Base-by-base conservation (phyloP, 225 moss, liverwort and hornwort species). In the Lunularia cruciata region DNA sequence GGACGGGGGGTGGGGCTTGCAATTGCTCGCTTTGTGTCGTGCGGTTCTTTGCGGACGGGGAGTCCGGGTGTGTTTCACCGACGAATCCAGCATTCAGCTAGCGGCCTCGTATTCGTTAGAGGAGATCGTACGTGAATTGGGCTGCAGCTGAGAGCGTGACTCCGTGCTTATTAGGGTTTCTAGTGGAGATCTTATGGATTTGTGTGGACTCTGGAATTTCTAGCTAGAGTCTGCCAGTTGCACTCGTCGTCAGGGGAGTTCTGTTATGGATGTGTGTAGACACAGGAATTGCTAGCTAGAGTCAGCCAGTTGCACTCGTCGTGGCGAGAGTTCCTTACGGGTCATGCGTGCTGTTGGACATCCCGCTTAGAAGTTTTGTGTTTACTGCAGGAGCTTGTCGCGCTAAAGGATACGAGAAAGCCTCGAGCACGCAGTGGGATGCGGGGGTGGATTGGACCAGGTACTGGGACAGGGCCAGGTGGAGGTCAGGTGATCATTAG, bases 381-480 rank as follows among this genome's bases (percentile, higher is more conserved):
- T 30, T 30, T 43, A 52, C 26, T 69, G 38, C 47, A 32, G 59
- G 38, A 60, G 40, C 33, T 60, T 59, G 31, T 22, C 60, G 59
- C 34, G 59, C n/a, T 60, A 23, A 28, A 56, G 28, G 9, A 6
- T 32, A 47, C 47, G 54, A 63, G 69, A 65, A 6, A 52, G 69
- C 64, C 45, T 70, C 70, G 31, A 47, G 19, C 43, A 75, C 60
- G 49, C 28, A 51, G 37, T 60, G 80, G 80, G 75, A 79, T 80
- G 80, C 75, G 67, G 65, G 72, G 67, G 37, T 67, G 67, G 63
- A 55, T 69, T 72, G 57, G 68, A 31, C 60, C 68, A 32, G 68
- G 58, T 66, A 71, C 71, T 65, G 66, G 68, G 63, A 63, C 67
- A 42, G 76, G 76, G 68, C 75, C 76, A 63, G 76, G 80, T 73